Base-by-base conservation (phyloP, 2,329 filamentous ascomycete species). In the Drechmeria coniospora region DNA sequence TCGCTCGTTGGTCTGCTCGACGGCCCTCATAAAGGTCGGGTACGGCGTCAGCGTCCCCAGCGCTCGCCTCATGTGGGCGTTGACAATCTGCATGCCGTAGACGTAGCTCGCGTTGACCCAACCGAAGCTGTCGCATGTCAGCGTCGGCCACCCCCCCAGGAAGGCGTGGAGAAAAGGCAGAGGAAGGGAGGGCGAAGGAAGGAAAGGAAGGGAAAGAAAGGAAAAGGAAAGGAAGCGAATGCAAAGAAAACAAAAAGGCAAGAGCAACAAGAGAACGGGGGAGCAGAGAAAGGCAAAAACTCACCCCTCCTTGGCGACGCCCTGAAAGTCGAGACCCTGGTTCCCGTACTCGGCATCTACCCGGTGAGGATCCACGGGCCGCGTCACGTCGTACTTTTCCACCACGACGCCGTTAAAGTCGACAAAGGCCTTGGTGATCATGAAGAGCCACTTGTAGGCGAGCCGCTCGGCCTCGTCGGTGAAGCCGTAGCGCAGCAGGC, bases 61-160 rank as follows among this genome's bases (percentile, higher is more conserved):
- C 1, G 87, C 83, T 42, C 86, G 79, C 50, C 77, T 74, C 73
- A 90, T 86, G 54, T 93, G 83, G 18, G 81, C 79, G 42, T 80
- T 86, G 34, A 93, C 66, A 40, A 94, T 80, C 39, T 86, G 77
- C 34, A 95, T 64, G 22, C 87, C 90, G 47, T 92, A 92, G 32
- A 95, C 80, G 50, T 92, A 98, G 50, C 86, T 94, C 44, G 90
- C 87, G 49, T 98, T 98, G 45, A 95, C 90, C 90, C 90, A 98
- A 28, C 87, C 90, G 48, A 98, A 98, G 32, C 87, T 93, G 46
- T 27, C n/a, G 15, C 5, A 19, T 15, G 22, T 28, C 30, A 28
- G 15, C n/a, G n/a, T n/a, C n/a, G n/a, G n/a, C n/a, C n/a, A n/a
- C n/a, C n/a, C n/a, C n/a, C n/a, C n/a, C n/a, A n/a, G n/a, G n/a